Base-by-base conservation (phyloP, 129 eudicot genomes). In the Silybum marianum region DNA sequence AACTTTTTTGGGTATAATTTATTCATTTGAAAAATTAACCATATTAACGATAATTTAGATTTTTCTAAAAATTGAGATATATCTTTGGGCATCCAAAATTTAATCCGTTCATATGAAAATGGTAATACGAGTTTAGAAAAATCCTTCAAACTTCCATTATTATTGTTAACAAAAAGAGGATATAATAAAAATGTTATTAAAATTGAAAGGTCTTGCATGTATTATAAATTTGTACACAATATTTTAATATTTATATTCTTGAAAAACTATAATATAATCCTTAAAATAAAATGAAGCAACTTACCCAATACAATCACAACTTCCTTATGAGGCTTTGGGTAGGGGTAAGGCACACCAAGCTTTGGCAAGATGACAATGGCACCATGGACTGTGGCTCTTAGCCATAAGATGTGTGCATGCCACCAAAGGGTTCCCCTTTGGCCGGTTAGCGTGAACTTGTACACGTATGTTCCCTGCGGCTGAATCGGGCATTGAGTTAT, bases 361-460 rank as follows among this genome's bases (percentile, higher is more conserved):
- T 91, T 91, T 10, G 98, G 98, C 83, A 90, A 81, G 72, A 94
- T 92, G 69, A 94, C 93, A 62, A 94, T 80, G 68, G 91, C 98
- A 40, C 98, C 98, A 71, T 93, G 95, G 72, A 91, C 89, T 5
- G 98, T 93, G 32, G 98, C 95, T 68, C 98, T 90, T 9, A 93
- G 89, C 98, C 98, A 93, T 9, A 90, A 84, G 73, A 93, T 88
- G 75, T 93, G 98, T 19, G 98, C 98, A 46, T 93, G 98, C 95
- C 97, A 93, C 51, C 87, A 86, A 73, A 94, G 95, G 48, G 98
- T 94, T 40, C 98, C 98, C 65, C 98, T 79, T 79, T 94, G 98
- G 4, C 90, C 97, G 0, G 93, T 94, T 12, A 94, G 62, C 2
- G 92, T 94, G 81, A 90, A 94, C 66, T 91, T 91, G 85, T 91